These are phyloP conservation scores for Alisma plantagoaquatica DNA, from an alignment of 106 monocot species.

Conservation along the genomic window DNA sequence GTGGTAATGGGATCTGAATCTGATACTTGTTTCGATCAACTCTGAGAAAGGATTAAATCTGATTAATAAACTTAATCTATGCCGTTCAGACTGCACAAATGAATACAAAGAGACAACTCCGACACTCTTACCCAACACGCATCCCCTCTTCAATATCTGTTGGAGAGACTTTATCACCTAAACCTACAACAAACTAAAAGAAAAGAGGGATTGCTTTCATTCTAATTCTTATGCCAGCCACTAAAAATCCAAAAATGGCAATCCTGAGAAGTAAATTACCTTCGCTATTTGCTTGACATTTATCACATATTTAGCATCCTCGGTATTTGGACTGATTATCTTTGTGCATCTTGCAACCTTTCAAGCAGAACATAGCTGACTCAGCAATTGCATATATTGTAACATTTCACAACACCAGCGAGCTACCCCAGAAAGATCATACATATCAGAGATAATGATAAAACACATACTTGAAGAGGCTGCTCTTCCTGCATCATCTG, in stretches of 20 bases:
- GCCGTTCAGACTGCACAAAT: no score
- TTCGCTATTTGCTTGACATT: slow-evolving; percentile 99
- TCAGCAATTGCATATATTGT: no score
- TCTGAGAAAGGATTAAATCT: no score
- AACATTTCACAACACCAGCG: no score
- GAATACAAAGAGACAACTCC: background rate
- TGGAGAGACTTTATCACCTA: slow-evolving; percentile 96
- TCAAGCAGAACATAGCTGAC: slow-evolving; percentile 5
- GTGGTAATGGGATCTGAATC: slow-evolving; percentile 98
- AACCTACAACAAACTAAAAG: slow-evolving; percentile 94
- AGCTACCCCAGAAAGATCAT: no score
- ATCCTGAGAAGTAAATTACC: slow-evolving; percentile 20
- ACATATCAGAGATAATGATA: no score
- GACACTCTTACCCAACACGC: slow-evolving; percentile 67
- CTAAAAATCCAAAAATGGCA: background rate
- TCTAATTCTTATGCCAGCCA: no score
- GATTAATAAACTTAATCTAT: no score
- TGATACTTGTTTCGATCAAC: slow-evolving; percentile 98
- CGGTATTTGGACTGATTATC: slow-evolving; percentile 91
- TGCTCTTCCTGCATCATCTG: slow-evolving; percentile 99
- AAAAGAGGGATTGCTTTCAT: no score
- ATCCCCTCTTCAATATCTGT: slow-evolving; percentile 99
- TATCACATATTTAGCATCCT: slow-evolving; percentile 95
- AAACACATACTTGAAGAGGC: slow-evolving; percentile 94
- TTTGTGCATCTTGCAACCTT: slow-evolving; percentile 97